Base-by-base conservation (phyloP, 2,329 filamentous ascomycete species). In the Verticillium tricorpus region DNA sequence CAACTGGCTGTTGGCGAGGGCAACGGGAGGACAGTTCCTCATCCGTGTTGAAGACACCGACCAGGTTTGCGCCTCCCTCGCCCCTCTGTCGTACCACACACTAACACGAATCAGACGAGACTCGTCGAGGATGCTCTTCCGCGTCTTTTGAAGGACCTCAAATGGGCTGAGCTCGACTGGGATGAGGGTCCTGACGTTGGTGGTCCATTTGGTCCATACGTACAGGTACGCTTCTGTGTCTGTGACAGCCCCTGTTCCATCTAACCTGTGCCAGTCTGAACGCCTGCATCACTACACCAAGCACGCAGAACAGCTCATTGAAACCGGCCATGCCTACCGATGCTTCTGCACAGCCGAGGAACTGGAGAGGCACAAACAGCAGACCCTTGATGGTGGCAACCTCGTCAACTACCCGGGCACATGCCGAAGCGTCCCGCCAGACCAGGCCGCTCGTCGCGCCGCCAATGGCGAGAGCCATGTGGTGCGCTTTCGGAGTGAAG, bases 21-120 rank as follows among this genome's bases (percentile, higher is more conserved):
- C 89, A 2, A 97, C 95, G 0, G 89, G 90, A 5, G 95, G 95
- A 7, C 90, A 96, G 73, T 99, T 99, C 70, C 77, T 99, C 12
- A 78, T 99, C 58, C 87, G 95, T 11, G 88, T 99, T 65, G 95
- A 99, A 78, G 95, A 99, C 74, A 99, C 95, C 5, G 95, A 98
- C 76, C 91, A 92, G 82, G 91, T 93, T 76, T 67, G 82, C 60
- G 34, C 54, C 5, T 31, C 25, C 5, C 54, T 19, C 32, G 31
- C 19, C 19, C n/a, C 6, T n/a, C 8, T 9, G 61, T 22, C 11
- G 19, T 22, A 14, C 45, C 5, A 12, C 45, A 14, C 11, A 32
- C 50, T 57, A 32, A 60, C 32, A 64, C n/a, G 37, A 45, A 45
- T 15, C 62, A 95, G 91, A 92, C 89, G 78, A 87, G 95, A 63